Percentiles rank a stretch among this genome's conserved stretches.
Conservation (phyloP, 176 grass and related monocot genomes). For the Miscanthus lutarioriparius region DNA sequence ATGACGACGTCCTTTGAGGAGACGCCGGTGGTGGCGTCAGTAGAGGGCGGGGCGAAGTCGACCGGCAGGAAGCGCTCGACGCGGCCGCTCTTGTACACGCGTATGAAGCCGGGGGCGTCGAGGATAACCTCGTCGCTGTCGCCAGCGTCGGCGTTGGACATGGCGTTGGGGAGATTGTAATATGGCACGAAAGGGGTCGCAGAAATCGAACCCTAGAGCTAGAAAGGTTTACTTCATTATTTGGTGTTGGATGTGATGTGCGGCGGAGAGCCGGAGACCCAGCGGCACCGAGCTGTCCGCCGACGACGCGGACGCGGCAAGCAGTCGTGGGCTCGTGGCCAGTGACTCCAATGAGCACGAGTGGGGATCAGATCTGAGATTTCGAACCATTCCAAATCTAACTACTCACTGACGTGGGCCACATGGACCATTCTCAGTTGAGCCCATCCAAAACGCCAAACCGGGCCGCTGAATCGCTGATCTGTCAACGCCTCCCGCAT, state of each 20-base stretch:
- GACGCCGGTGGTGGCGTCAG: slow-evolving; percentile 48
- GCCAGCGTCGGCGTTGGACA: slow-evolving; percentile 32
- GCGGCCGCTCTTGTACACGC: slow-evolving; percentile 67
- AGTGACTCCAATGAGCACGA: background rate
- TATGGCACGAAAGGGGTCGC: background rate
- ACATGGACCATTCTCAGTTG: slow-evolving; percentile 7
- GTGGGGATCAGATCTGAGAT: background rate
- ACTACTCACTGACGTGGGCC: background rate
- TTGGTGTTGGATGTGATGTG: background rate
- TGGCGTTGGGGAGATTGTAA: slow-evolving; percentile 11
- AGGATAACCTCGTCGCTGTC: slow-evolving; percentile 43
- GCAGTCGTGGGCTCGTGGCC: too few relatives aligned
- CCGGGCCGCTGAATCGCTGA: background rate
- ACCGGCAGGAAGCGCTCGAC: slow-evolving; percentile 52
- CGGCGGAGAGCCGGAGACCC: background rate
- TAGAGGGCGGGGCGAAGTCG: slow-evolving; percentile 46
- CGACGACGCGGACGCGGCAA: background rate
- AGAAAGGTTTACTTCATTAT: background rate
- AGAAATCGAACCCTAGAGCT: background rate
- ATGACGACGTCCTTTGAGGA: slow-evolving; percentile 46
- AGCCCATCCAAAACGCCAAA: background rate
- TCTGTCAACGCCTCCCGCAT: slow-evolving; percentile 3
- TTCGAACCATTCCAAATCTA: background rate
- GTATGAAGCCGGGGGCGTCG: slow-evolving; percentile 60
- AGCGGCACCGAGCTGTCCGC: background rate